Evolutionary conservation across 495 filamentous ascomycete genomes (phyloP), one percentile per base, ranked within the genome.

Genomic region (Penicilliopsis zonata): DNA sequence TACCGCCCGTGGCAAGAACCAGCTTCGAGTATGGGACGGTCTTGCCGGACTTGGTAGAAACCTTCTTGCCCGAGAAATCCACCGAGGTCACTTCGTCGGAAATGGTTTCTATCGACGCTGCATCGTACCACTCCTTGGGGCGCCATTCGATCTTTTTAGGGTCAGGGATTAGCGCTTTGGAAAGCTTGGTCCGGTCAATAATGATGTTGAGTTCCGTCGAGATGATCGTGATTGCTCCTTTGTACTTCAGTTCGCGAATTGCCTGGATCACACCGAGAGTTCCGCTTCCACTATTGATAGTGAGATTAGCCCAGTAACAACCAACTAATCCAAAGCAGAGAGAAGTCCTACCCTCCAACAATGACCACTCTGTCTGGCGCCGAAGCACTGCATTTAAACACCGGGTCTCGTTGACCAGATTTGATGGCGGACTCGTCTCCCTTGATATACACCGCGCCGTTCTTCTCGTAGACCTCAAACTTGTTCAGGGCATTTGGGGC

Each of bases 151-250:
- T 57, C 59, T 93, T 93, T 12, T 69, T 57, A 1, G 68, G 52
- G 46, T 98, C 88, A n/a, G 82, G 65, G 39, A 96, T 76, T 9
- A 96, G 63, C 1, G 90, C 86, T 57, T 98, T 98, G 35, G 85
- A 93, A 30, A 98, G 74, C 67, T 96, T 96, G 4, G 90, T 83
- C 9, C 90, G 75, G 64, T 98, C 90, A 50, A 94, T 86, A 27
- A 85, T 83, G 13, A 76, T 64, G 50, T 87, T 78, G 2, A 80
- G 77, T 51, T 98, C 90, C 37, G 65, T 73, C n/a, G 81, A 74
- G 41, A 98, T 75, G 43, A 94, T 61, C 6, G 86, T 90, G 37
- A 96, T 80, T 31, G 67, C 53, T 16, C 90, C 90, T 4, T 64
- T 72, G 65, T 80, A 96, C 18, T 83, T 85, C 18, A 78, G 73